A percentile compares a stretch with the other conserved stretches of the same genome.
Evolutionary conservation across 2,329 filamentous ascomycete genomes (phyloP).

Genomic region (Xylaria sp.): DNA sequence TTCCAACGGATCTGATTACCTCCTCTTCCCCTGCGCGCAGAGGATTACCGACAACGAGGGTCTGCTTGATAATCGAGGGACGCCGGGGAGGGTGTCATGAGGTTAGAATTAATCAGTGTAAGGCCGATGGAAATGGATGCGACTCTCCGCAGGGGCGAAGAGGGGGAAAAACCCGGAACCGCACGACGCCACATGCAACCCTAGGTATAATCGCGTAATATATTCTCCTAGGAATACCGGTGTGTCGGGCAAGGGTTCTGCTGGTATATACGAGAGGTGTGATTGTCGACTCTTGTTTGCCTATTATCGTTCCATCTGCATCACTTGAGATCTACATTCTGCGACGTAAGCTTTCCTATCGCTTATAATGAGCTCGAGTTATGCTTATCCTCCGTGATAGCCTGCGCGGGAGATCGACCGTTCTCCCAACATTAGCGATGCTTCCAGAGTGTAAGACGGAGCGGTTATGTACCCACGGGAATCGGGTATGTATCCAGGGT

Average conservation of each 20-base stretch:
- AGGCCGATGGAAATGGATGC: slow-evolving; percentile 11
- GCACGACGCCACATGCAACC: slow-evolving; percentile 18
- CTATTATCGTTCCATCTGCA: not conserved
- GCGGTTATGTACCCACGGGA: slow-evolving; percentile 5
- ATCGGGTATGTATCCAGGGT: slow-evolving; percentile 15
- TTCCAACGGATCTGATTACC: slow-evolving; percentile 17
- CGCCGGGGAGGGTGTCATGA: slow-evolving; percentile 24
- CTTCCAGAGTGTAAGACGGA: slow-evolving; percentile 11
- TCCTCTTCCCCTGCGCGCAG: not conserved
- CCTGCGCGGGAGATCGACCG: slow-evolving; percentile 9
- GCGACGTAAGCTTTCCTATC: slow-evolving; percentile 20
- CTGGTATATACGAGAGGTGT: not conserved
- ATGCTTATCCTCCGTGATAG: not conserved
- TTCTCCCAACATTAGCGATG: not conserved
- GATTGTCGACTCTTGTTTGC: not conserved
- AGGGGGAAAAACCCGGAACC: slow-evolving; percentile 5
- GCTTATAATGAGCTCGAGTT: not conserved
- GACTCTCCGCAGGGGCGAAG: slow-evolving; percentile 22
- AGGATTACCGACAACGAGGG: slow-evolving; percentile 3
- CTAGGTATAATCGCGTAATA: slow-evolving; percentile 12
- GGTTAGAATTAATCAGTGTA: slow-evolving; percentile 31
- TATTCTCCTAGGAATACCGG: slow-evolving; percentile 19
- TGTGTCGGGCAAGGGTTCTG: slow-evolving; percentile 9
- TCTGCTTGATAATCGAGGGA: slow-evolving; percentile 27
- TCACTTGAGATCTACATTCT: not conserved